Conservation (phyloP, 2,329 filamentous ascomycete genomes). For the Fusarium citri region DNA sequence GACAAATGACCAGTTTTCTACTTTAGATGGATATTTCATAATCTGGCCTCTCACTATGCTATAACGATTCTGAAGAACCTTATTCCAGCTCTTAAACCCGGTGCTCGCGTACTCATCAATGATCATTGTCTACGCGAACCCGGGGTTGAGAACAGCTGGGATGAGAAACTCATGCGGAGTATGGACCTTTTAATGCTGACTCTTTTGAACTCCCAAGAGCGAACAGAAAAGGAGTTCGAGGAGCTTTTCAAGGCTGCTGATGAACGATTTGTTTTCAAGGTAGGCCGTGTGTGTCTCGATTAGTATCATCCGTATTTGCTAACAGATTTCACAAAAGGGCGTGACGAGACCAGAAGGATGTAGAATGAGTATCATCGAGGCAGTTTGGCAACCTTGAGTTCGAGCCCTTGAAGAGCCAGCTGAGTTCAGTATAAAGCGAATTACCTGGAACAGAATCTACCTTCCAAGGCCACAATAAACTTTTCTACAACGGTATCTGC, state of each 20-base stretch:
- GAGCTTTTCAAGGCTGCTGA: slow-evolving; percentile 58
- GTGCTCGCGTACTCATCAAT: slow-evolving; percentile 61
- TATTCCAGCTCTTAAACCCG: slow-evolving; percentile 66
- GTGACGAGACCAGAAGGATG: slow-evolving; percentile 56
- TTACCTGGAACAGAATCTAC: neutral
- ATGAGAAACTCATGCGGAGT: slow-evolving; percentile 60
- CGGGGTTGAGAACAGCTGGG: slow-evolving; percentile 56
- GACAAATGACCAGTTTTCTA: slow-evolving; percentile 53
- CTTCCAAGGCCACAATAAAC: neutral
- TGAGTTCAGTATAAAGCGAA: neutral
- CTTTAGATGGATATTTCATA: slow-evolving; percentile 71
- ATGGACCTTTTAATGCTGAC: slow-evolving; percentile 67
- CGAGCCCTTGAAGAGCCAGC: neutral
- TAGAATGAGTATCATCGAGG: slow-evolving; percentile 62
- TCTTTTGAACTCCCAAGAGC: slow-evolving; percentile 64
- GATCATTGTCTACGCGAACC: slow-evolving; percentile 58
- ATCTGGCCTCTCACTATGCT: slow-evolving; percentile 67
- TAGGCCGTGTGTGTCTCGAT: slow-evolving; percentile 10
- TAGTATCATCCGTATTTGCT: slow-evolving; percentile 14
- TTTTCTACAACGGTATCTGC: neutral
- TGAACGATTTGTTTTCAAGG: slow-evolving; percentile 58
- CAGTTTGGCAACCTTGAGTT: slow-evolving; percentile 56
- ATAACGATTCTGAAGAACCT: slow-evolving; percentile 62
- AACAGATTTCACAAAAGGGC: slow-evolving; percentile 46
- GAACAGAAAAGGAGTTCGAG: slow-evolving; percentile 59